Base-by-base conservation (phyloP, 768 basidiomycete genomes). In the Russula griseocarnosa region DNA sequence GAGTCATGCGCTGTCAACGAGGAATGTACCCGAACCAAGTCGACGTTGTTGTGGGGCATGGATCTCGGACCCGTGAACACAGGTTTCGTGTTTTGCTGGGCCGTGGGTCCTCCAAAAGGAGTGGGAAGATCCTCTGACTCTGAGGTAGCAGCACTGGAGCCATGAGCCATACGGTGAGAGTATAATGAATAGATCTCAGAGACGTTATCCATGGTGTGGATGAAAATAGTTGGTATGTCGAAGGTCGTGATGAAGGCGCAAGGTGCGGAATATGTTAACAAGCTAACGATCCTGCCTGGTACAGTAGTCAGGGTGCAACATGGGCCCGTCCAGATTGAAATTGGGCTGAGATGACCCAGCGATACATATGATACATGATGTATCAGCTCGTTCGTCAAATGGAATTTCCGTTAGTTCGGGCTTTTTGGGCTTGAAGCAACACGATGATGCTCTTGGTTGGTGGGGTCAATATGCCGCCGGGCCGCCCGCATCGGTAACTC, bases 161-260 rank as follows among this genome's bases (percentile, higher is more conserved):
- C 44, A 38, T 52, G 58, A n/a, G 62, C 58, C 51, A 60, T 61
- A 16, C 57, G 57, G 34, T 42, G 44, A 28, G 67, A 68, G 13
- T 68, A 68, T 30, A 67, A 26, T 28, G 67, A 68, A 42, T 66
- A 60, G 16, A 68, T 68, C 42, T 68, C 67, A 28, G 67, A 66
- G 30, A 50, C 56, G 56, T 68, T 57, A 47, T 68, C 67, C 67
- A 56, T 51, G 10, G 47, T 36, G 20, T 32, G 59, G 5, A 59
- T 40, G 42, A 47, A 38, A 30, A 28, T 22, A 30, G 44, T 47
- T 6, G 36, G 7, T 16, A 28, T 22, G 34, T 44, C 11, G 30
- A 14, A 30, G 9, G 20, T 34, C 14, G 28, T 34, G 57, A 47
- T 1, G 44, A 32, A 42, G 52, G 16, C 4, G n/a, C n/a, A n/a